phyloP scores from a whole-genome alignment of 2,329 filamentous ascomycete genomes.

The Lecanoromycetidae sp. region DNA sequence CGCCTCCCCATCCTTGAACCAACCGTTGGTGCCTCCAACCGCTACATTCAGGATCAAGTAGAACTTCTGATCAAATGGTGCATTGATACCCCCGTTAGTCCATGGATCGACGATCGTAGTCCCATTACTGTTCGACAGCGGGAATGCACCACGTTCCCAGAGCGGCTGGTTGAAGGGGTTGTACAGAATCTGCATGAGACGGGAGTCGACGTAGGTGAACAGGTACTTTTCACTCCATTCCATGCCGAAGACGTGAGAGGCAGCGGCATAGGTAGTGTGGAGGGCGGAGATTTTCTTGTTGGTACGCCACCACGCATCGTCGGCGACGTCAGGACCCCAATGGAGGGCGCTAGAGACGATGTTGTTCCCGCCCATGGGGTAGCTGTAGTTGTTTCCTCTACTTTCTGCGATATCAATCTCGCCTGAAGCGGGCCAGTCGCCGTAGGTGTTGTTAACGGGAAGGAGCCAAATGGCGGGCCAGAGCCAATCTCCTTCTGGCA shows the following conservation, averaged over 20 bases:
- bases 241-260: conserved; percentile 65
- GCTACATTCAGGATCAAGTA: conserved; percentile 66
- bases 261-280: conserved; percentile 58
- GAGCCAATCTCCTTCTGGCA: conserved; percentile 71
- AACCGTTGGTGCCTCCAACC: conserved; percentile 68
- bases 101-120: conserved; percentile 53
- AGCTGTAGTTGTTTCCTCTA: conserved; percentile 70
- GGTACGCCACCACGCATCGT: conserved; percentile 74
- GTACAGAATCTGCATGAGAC: conserved; percentile 69
- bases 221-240: conserved; percentile 84
- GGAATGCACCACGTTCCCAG: conserved; percentile 58
- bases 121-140: conserved; percentile 51
- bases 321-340: conserved; percentile 61
- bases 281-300: conserved; percentile 64
- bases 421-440: conserved; percentile 64
- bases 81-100: conserved; percentile 42
- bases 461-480: conserved; percentile 93
- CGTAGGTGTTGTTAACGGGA: conserved; percentile 60
- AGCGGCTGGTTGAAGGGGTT: conserved; percentile 58
- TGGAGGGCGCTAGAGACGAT: conserved; percentile 68
- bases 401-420: conserved; percentile 76
- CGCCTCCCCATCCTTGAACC: conserved; percentile 62
- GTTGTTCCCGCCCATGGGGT: conserved; percentile 66
- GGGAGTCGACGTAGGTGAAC: conserved; percentile 74
- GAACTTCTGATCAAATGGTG: conserved; percentile 64